Evolutionary conservation across 2,329 filamentous ascomycete genomes (phyloP), one percentile per base, ranked within the genome.

Genomic region (Fusarium mangiferae): DNA sequence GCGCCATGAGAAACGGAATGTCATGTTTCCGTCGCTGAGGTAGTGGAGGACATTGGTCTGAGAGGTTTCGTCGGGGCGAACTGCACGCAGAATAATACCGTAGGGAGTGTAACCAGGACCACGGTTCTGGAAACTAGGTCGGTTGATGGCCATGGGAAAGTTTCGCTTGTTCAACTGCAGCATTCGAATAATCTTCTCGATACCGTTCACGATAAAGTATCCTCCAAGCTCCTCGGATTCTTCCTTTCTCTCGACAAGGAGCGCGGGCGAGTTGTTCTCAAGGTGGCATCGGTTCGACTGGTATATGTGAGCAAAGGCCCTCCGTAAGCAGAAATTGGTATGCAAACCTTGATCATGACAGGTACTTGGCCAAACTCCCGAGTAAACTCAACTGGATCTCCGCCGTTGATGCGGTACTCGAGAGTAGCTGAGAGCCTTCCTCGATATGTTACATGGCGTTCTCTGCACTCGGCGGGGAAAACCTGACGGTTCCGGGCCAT

Each of bases 11-110:
- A 99, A 99, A 64, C 96, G 90, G 84, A 99, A 98, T 1, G 94
- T 98, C 78, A 98, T 92, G 82, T 98, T 98, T 74, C 96, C 96
- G 81, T 99, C 96, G 78, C 89, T 94, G 64, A 99, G 89, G 82
- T 98, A 99, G 84, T 99, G 96, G 55, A 99, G 88, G 39, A 97
- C 95, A 79, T 98, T 99, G 42, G 96, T 98, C 83, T 98, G 96
- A 36, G 95, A 98, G 14, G 96, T 98, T 84, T 99, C 95, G 83
- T 99, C 96, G n/a, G 95, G 95, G 66, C 96, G 91, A 62, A 98
- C 95, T 6, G 93, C 97, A 84, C 96, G 92, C 75, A 98, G 91
- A 79, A 97, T 94, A 66, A 98, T 93, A 87, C 95, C 96, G 79
- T 91, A 96, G 66, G 93, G 92, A 17, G 95, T 97, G 84, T 98